Percentiles rank a stretch among this genome's conserved stretches.
Conservation (phyloP, 352 stramenopile genomes). For the Pythium folliculosum region DNA sequence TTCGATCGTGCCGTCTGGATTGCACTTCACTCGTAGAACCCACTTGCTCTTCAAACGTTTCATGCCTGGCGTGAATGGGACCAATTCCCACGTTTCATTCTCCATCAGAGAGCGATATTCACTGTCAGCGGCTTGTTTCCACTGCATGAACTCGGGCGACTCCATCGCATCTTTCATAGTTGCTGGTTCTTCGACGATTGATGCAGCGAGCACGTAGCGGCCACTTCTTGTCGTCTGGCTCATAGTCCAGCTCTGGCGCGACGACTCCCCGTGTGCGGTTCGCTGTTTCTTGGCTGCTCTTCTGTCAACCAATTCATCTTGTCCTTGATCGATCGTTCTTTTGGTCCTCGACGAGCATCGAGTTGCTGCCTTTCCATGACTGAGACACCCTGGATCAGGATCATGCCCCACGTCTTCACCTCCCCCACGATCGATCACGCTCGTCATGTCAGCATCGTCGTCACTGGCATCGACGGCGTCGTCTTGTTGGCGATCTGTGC, state of each 20-base stretch:
- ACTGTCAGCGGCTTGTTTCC: slow-evolving; percentile 16
- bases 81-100: slow-evolving; percentile 2
- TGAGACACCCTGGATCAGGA: too few species aligned
- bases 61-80: slow-evolving; percentile 5
- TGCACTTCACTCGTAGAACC: slow-evolving; percentile 8
- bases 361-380: background rate
- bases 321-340: background rate
- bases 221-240: slow-evolving; percentile 7
- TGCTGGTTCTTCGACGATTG: background rate
- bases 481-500: background rate
- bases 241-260: background rate
- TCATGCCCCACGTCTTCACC: background rate
- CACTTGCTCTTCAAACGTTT: slow-evolving; percentile 4
- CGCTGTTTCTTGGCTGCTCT: background rate
- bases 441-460: background rate
- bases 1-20: slow-evolving; percentile 8
- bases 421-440: background rate
- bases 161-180: slow-evolving; percentile 6
- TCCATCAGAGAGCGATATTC: slow-evolving; percentile 5
- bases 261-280: background rate
- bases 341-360: background rate
- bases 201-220: background rate
- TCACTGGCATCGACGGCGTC: background rate
- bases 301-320: background rate
- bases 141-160: background rate